phyloP scores from a whole-genome alignment of 208 protist species.

The Leishmania amazonensis region DNA sequence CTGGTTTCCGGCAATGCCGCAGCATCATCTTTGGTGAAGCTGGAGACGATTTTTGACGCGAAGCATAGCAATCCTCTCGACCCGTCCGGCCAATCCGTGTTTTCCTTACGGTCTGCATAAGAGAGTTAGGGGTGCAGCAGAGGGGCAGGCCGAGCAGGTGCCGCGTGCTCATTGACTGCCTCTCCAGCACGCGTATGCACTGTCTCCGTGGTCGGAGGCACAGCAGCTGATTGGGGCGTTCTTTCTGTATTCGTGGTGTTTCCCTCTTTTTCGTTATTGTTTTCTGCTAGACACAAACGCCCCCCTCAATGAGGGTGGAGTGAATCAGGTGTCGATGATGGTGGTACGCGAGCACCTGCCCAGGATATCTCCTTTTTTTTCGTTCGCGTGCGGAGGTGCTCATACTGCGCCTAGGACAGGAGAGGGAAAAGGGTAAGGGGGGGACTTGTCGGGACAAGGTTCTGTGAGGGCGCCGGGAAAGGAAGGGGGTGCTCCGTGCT shows the following conservation, averaged over 20 bases:
- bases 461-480: neutral
- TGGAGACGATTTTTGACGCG: constrained; percentile 72
- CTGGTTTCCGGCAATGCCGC: constrained; percentile 50
- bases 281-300: neutral
- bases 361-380: neutral
- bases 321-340: neutral
- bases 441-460: neutral
- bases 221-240: neutral
- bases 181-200: neutral
- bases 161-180: neutral
- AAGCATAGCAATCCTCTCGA: constrained; percentile 21
- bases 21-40: constrained; percentile 45
- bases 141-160: neutral
- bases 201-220: neutral
- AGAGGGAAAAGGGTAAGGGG: neutral
- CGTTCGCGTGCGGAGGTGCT: neutral
- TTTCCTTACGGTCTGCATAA: constrained; percentile 48
- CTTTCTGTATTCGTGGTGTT: neutral
- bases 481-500: neutral
- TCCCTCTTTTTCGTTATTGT: neutral
- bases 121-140: neutral
- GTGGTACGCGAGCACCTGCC: neutral
- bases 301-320: neutral
- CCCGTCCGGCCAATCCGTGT: constrained; percentile 31
- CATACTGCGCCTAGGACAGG: neutral